Evolutionary conservation across 2,329 filamentous ascomycete genomes (phyloP), one percentile per base, ranked within the genome.

Genomic region (Colletotrichum graminicola): DNA sequence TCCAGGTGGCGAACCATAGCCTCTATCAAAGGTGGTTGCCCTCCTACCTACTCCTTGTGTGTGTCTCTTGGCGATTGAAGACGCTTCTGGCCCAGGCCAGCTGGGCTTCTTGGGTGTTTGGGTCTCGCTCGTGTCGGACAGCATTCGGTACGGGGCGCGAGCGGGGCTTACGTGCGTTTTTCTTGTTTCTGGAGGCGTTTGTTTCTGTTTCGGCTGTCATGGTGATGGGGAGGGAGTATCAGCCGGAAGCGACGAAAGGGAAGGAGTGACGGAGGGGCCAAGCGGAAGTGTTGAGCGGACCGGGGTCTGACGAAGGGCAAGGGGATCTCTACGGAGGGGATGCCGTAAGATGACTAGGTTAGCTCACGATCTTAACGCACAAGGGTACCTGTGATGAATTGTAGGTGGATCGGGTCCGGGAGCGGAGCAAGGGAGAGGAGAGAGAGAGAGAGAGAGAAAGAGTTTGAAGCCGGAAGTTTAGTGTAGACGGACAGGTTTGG

Each of bases 131-230:
- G 51, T 43, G 51, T 68, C 34, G 47, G 56, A 62, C 56, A 62
- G 56, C 52, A 39, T 43, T 69, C 66, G 66, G 61, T 36, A 52
- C 26, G 54, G 54, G 34, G 29, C 34, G 54, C 51, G 34, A 6
- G 43, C 49, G 65, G 65, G 26, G 49, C 34, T 55, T 39, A 41
- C 36, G 26, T 61, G 55, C 29, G 32, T 18, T 26, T 66, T 70
- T 43, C 62, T 61, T 61, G 62, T 49, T 61, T 62, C 60, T 32
- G 23, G 59, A 10, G 39, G 26, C 18, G 18, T n/a, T 62, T 67
- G 67, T 61, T 61, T 62, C 55, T 67, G 67, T 61, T 66, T 62
- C 55, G 41, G 67, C 49, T 43, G 36, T 66, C 32, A 56, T 16
- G 49, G 45, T 34, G 41, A 12, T 6, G 29, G 29, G 29, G 29